Percentiles rank a stretch among this genome's conserved stretches.
phyloP scores from a whole-genome alignment of 805 yeast genomes.

The Ogataea neopini region DNA sequence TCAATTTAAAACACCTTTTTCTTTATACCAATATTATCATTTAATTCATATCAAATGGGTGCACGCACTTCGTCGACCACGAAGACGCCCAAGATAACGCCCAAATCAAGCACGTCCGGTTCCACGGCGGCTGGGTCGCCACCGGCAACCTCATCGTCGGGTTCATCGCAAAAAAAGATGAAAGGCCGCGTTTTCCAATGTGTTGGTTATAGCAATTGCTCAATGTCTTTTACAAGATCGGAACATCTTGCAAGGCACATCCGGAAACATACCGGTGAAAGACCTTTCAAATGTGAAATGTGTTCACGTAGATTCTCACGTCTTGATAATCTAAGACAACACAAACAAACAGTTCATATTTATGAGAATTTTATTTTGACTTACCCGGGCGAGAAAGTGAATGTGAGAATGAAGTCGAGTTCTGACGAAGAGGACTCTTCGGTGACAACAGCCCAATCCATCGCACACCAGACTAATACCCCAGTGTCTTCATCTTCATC shows the following conservation, averaged over 20 bases:
- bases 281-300: slow-evolving; percentile 87
- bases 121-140: background rate
- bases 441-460: background rate
- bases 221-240: slow-evolving; percentile 85
- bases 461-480: background rate
- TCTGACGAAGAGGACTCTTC: slow-evolving; percentile 18
- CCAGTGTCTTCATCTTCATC: slow-evolving; percentile 4
- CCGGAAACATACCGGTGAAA: slow-evolving; percentile 90
- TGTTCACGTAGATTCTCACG: slow-evolving; percentile 79
- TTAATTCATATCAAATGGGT: background rate
- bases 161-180: slow-evolving; percentile 37
- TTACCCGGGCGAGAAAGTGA: slow-evolving; percentile 36
- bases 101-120: background rate
- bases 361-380: slow-evolving; percentile 41
- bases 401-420: slow-evolving; percentile 28
- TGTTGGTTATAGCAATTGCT: slow-evolving; percentile 81
- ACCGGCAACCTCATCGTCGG: background rate
- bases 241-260: slow-evolving; percentile 93
- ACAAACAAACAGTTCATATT: slow-evolving; percentile 81
- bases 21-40: background rate
- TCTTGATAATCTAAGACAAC: slow-evolving; percentile 87
- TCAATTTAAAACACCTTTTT: background rate
- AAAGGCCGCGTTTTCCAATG: slow-evolving; percentile 79
- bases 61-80: slow-evolving; percentile 3
- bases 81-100: slow-evolving; percentile 1